Percentiles rank a stretch among this genome's conserved stretches.
Conservation (phyloP, 768 basidiomycete species). For the Saitozyma podzolica region DNA sequence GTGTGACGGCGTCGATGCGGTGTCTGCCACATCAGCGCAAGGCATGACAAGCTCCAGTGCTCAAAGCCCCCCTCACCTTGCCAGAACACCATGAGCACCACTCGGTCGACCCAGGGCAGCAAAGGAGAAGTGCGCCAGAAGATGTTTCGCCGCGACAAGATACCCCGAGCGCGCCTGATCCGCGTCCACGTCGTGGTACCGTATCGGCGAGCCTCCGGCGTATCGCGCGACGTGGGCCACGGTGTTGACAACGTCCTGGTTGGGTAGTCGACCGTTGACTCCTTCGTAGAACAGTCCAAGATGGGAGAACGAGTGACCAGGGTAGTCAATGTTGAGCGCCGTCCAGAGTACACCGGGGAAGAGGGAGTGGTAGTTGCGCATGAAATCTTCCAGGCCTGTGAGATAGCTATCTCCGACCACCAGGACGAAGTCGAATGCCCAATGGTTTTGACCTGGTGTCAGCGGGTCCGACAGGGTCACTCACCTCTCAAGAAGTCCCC, state of each 20-base stretch:
- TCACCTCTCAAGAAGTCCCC: constrained; percentile 79
- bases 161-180: constrained; percentile 22
- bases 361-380: constrained; percentile 75
- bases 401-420: constrained; percentile 84
- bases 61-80: constrained; percentile 60
- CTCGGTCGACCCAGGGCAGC: constrained; percentile 78
- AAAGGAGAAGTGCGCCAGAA: constrained; percentile 69
- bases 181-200: no score
- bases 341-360: constrained; percentile 90
- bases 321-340: constrained; percentile 89
- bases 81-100: constrained; percentile 86
- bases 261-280: constrained; percentile 88
- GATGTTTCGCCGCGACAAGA: constrained; percentile 61
- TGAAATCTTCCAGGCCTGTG: constrained; percentile 91
- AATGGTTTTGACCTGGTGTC: constrained; percentile 58
- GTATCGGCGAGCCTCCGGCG: constrained; percentile 58
- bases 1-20: constrained; percentile 88
- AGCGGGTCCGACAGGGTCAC: not conserved
- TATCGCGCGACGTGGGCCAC: constrained; percentile 68
- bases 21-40: constrained; percentile 60
- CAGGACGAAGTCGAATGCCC: constrained; percentile 92
- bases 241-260: constrained; percentile 91
- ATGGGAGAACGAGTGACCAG: constrained; percentile 94
- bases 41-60: no score
- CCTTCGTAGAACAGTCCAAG: constrained; percentile 96